phyloP scores from a whole-genome alignment of 169 alveolate species.

The Cryptosporidium viatorum region DNA sequence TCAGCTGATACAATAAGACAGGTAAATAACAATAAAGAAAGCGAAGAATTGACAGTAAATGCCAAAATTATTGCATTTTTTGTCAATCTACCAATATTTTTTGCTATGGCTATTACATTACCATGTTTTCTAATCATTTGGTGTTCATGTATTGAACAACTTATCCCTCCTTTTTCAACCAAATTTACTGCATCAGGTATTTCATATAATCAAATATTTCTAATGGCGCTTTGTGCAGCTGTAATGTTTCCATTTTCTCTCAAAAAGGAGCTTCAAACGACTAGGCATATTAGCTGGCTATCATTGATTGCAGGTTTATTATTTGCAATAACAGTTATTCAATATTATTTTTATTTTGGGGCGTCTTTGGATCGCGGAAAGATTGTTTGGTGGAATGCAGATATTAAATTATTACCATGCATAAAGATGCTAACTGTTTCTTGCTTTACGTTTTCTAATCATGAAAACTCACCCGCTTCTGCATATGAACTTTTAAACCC shows the following conservation, averaged over 20 bases:
- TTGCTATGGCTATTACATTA: conserved; percentile 58
- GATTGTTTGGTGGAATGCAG: conserved; percentile 65
- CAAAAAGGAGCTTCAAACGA: conserved; percentile 48
- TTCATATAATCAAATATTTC: conserved; percentile 16
- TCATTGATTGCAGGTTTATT: conserved; percentile 61
- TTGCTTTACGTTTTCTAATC: conserved; percentile 72
- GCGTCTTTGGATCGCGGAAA: conserved; percentile 41
- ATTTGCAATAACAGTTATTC: conserved; percentile 62
- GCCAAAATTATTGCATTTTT: conserved; percentile 22
- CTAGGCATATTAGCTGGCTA: conserved; percentile 72
- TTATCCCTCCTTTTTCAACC: conserved; percentile 52
- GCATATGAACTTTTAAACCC: conserved; percentile 65
- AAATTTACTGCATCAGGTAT: conserved; percentile 19
- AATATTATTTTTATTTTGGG: conserved; percentile 41
- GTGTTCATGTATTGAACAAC: conserved; percentile 73
- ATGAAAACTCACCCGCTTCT: conserved; percentile 70
- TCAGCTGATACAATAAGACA: conserved; percentile 10
- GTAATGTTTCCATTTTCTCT: conserved; percentile 66
- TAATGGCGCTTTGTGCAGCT: conserved; percentile 55
- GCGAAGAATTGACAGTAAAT: not conserved
- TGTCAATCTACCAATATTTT: conserved; percentile 68
- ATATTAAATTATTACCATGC: conserved; percentile 16
- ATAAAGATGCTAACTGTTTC: conserved; percentile 65
- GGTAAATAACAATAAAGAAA: not conserved
- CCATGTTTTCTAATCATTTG: conserved; percentile 71